Evolutionary conservation across 2,329 filamentous ascomycete species (phyloP).

Genomic region (Aspergillus vadensis): DNA sequence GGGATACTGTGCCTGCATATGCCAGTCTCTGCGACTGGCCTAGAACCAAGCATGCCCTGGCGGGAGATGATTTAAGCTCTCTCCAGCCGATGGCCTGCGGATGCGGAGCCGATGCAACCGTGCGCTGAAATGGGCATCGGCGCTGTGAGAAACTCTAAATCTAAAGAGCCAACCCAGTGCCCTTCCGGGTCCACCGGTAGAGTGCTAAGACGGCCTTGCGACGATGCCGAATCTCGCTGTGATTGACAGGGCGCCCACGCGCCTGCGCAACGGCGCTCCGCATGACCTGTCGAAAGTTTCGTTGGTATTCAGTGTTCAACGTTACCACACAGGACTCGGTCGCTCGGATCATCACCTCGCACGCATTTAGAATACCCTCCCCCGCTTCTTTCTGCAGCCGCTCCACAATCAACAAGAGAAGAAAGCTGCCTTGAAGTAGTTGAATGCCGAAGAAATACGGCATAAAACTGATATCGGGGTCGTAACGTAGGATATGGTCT

Average conservation of each 20-base stretch:
- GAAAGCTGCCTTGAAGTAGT: constrained; percentile 83
- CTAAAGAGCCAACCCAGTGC: constrained; percentile 72
- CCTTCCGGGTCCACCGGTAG: constrained; percentile 90
- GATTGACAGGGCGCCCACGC: constrained; percentile 79
- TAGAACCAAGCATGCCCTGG: neutral
- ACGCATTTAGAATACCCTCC: constrained; percentile 82
- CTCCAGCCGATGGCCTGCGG: neutral
- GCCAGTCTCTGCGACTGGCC: neutral
- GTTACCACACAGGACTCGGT: constrained; percentile 93
- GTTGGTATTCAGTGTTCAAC: constrained; percentile 90
- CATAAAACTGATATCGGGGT: constrained; percentile 92
- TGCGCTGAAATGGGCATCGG: neutral
- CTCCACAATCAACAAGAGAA: constrained; percentile 84
- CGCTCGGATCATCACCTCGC: constrained; percentile 87
- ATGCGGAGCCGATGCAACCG: neutral
- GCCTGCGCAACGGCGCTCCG: constrained; percentile 85
- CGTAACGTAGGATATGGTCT: constrained; percentile 81
- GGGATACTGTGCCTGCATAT: constrained; percentile 5
- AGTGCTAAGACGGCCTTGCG: constrained; percentile 80
- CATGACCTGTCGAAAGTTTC: constrained; percentile 96
- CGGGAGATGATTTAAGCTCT: constrained; percentile 5
- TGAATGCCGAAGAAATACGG: constrained; percentile 97
- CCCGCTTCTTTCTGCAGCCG: constrained; percentile 83
- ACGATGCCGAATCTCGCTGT: constrained; percentile 80
- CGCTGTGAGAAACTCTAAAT: neutral